Conservation (phyloP, 768 basidiomycete species). For the Rhodotorula sphaerocarpa region DNA sequence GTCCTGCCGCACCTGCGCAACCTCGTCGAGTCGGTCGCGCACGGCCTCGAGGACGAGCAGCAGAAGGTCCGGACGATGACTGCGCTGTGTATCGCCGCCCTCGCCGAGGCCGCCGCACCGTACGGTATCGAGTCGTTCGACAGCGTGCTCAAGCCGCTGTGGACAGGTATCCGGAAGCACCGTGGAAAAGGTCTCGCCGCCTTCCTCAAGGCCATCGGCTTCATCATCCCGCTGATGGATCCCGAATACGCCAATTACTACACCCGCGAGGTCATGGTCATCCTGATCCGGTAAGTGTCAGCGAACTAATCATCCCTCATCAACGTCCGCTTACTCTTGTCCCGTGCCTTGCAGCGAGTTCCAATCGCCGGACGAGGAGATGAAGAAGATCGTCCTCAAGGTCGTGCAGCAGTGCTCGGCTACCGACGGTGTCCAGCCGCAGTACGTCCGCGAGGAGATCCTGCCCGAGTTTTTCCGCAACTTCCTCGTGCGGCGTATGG, state of each 20-base stretch:
- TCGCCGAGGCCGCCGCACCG: slow-evolving; percentile 93
- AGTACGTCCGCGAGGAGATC: slow-evolving; percentile 95
- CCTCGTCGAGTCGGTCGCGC: slow-evolving; percentile 89
- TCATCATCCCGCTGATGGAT: slow-evolving; percentile 99
- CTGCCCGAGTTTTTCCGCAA: slow-evolving; percentile 98
- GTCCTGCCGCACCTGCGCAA: slow-evolving; percentile 94
- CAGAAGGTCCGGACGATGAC: slow-evolving; percentile 97
- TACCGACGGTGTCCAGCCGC: slow-evolving; percentile 92
- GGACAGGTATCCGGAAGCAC: slow-evolving; percentile 88
- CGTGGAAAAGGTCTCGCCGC: slow-evolving; percentile 91
- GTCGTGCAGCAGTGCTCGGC: slow-evolving; percentile 98
- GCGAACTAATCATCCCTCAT: too few species aligned
- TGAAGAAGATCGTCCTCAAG: slow-evolving; percentile 99
- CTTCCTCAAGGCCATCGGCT: slow-evolving; percentile 95
- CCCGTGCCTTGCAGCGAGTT: slow-evolving; percentile 53
- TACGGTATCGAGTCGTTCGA: slow-evolving; percentile 99
- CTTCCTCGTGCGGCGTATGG: slow-evolving; percentile 81
- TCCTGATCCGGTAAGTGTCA: slow-evolving; percentile 68
- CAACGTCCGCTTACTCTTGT: neutral
- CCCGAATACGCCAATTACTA: slow-evolving; percentile 99
- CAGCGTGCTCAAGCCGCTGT: slow-evolving; percentile 86
- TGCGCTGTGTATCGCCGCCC: slow-evolving; percentile 77
- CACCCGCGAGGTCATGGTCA: slow-evolving; percentile 93
- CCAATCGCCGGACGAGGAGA: slow-evolving; percentile 98
- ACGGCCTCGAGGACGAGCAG: slow-evolving; percentile 85